Percentiles rank a stretch among this genome's conserved stretches.
phyloP scores from a whole-genome alignment of 768 basidiomycete genomes.

The Tricholoma hemisulphureum region DNA sequence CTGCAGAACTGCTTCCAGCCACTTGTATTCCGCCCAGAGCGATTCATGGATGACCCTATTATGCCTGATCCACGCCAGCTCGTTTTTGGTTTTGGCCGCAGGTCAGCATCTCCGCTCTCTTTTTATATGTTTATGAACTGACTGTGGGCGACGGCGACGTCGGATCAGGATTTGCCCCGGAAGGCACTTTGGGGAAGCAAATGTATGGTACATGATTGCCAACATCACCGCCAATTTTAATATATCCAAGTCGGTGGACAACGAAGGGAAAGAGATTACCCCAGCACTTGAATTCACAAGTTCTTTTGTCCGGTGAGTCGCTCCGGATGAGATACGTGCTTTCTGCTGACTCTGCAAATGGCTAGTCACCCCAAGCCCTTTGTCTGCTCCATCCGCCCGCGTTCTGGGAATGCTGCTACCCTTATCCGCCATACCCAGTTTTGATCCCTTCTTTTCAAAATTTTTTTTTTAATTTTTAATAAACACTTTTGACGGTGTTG shows the following conservation, averaged over 20 bases:
- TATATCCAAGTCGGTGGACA: constrained; percentile 41
- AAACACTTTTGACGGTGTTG: neutral
- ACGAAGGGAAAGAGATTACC: constrained; percentile 40
- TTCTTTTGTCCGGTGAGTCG: constrained; percentile 47
- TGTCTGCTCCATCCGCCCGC: constrained; percentile 44
- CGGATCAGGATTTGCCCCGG: constrained; percentile 51
- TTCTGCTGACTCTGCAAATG: constrained; percentile 1
- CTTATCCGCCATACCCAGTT: constrained; percentile 30
- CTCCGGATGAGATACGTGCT: constrained; percentile 1
- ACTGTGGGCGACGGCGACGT: neutral
- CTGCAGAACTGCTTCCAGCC: constrained; percentile 46
- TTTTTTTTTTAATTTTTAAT: too few relatives aligned
- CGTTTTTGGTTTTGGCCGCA: constrained; percentile 58
- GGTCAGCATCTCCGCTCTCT: constrained; percentile 29
- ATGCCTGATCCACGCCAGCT: constrained; percentile 46
- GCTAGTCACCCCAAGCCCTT: constrained; percentile 53
- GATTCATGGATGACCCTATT: constrained; percentile 40
- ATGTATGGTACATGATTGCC: constrained; percentile 45
- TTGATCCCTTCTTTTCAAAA: neutral
- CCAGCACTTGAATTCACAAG: constrained; percentile 36
- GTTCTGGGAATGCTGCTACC: constrained; percentile 30
- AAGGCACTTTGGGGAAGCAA: constrained; percentile 48
- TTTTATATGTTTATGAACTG: neutral
- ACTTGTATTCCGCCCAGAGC: constrained; percentile 47
- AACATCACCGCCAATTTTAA: constrained; percentile 46